A percentile compares a stretch with the other conserved stretches of the same genome.
These are phyloP conservation scores for Macrolepiota fuliginosa DNA, from an alignment of 768 basidiomycete genomes.

Conservation along the genomic window DNA sequence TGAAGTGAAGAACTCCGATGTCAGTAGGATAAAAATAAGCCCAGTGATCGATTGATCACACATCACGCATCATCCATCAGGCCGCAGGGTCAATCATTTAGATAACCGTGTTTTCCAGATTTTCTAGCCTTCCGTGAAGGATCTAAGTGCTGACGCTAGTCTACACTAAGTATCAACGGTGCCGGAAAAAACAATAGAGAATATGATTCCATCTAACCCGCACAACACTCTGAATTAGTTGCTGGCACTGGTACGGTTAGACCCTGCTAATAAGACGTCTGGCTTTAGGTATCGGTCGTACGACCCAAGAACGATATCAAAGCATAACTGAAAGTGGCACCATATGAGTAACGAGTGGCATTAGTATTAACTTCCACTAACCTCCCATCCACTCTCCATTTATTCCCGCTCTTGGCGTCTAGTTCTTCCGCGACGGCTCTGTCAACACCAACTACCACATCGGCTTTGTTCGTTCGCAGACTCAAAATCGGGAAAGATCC, in stretches of 20 bases:
- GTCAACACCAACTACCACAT: conserved; percentile 83
- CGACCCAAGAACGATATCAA: conserved; percentile 33
- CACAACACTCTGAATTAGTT: background rate
- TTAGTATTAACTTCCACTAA: conserved; percentile 31
- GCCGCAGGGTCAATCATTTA: too few species aligned
- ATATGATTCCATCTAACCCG: background rate
- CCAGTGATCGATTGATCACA: too few species aligned
- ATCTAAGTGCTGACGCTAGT: too few species aligned
- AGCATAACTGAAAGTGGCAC: conserved; percentile 36
- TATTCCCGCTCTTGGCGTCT: conserved; percentile 53
- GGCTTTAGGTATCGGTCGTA: background rate
- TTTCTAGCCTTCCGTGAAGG: background rate
- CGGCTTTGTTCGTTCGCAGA: conserved; percentile 92
- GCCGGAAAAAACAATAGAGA: too few species aligned
- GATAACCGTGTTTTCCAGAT: background rate
- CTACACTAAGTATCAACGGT: too few species aligned
- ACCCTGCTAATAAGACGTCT: background rate
- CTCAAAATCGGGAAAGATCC: conserved; percentile 81
- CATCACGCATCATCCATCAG: too few species aligned
- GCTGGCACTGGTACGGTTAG: background rate
- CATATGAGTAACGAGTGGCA: background rate
- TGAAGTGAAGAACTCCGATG: background rate
- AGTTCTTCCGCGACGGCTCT: conserved; percentile 66
- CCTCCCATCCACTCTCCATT: conserved; percentile 83
- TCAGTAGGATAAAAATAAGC: too few species aligned